Percentiles rank a stretch among this genome's conserved stretches.
Evolutionary conservation across 129 eudicot genomes (phyloP).

Genomic region (Sambucus nigra): DNA sequence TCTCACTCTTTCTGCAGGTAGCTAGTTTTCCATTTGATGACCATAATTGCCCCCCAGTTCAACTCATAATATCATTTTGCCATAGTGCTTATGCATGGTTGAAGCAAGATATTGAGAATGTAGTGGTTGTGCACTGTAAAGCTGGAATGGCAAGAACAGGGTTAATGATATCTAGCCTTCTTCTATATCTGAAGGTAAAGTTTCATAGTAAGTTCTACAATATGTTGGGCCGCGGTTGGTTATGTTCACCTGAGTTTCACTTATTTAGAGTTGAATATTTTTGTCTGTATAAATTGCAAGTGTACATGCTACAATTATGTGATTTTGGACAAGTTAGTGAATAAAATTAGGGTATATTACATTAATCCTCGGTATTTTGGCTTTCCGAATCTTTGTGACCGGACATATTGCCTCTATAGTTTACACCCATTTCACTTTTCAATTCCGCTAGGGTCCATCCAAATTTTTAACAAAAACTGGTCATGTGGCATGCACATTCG

Average conservation of each 20-base stretch:
- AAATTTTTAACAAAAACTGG: too few species aligned
- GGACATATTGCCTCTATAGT: too few species aligned
- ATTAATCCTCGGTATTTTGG: too few species aligned
- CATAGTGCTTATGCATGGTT: slow-evolving; percentile 96
- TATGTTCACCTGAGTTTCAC: too few species aligned
- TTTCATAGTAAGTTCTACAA: background rate
- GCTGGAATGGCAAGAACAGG: slow-evolving; percentile 99
- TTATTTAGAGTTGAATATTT: background rate
- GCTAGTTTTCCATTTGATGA: slow-evolving; percentile 96
- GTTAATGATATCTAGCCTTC: slow-evolving; percentile 92
- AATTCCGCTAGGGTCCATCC: too few species aligned
- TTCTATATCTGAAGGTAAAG: slow-evolving; percentile 71
- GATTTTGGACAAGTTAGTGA: too few species aligned
- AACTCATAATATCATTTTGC: slow-evolving; percentile 76
- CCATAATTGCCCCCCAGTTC: slow-evolving; percentile 97
- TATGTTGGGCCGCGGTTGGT: too few species aligned
- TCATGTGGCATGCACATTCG: too few species aligned
- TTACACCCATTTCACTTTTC: too few species aligned
- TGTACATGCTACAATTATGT: too few species aligned
- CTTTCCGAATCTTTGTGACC: too few species aligned
- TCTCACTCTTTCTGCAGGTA: slow-evolving; percentile 38
- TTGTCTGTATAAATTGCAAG: background rate
- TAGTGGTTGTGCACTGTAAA: slow-evolving; percentile 94
- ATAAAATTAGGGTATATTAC: too few species aligned
- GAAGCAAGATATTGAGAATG: slow-evolving; percentile 95